phyloP scores from a whole-genome alignment of 441 rosid species.

The Flueggea neowawraea region DNA sequence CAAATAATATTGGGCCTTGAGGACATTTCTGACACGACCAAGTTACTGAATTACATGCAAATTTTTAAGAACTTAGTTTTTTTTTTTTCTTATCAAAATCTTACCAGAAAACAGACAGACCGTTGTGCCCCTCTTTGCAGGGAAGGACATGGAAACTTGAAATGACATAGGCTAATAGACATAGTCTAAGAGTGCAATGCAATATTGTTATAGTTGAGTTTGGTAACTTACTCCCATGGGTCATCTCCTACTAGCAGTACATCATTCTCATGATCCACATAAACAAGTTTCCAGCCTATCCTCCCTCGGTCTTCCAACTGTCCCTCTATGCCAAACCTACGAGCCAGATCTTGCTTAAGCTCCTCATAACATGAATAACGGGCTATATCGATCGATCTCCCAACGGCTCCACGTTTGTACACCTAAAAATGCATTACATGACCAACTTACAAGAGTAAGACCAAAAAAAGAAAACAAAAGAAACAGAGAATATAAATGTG shows the following conservation, averaged over 20 bases:
- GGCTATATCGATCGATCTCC: slow-evolving; percentile 70
- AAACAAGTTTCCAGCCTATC: slow-evolving; percentile 89
- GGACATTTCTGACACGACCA: too few species aligned
- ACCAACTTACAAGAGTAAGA: slow-evolving; percentile 12
- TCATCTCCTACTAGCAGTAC: slow-evolving; percentile 99
- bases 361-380: slow-evolving; percentile 69
- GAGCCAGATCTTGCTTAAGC: slow-evolving; percentile 74
- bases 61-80: too few species aligned
- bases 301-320: slow-evolving; percentile 67
- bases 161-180: too few species aligned
- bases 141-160: too few species aligned
- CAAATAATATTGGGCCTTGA: too few species aligned
- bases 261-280: slow-evolving; percentile 93
- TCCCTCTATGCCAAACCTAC: slow-evolving; percentile 79
- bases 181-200: too few species aligned
- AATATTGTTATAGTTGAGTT: neutral
- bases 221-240: slow-evolving; percentile 96
- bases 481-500: neutral
- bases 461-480: neutral
- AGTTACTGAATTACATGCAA: too few species aligned
- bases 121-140: too few species aligned
- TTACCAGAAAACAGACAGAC: too few species aligned
- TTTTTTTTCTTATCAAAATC: too few species aligned
- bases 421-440: slow-evolving; percentile 34
- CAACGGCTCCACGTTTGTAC: slow-evolving; percentile 80